Base-by-base conservation (phyloP, 345 rosid genomes). In the Sisymbrium altissimum region DNA sequence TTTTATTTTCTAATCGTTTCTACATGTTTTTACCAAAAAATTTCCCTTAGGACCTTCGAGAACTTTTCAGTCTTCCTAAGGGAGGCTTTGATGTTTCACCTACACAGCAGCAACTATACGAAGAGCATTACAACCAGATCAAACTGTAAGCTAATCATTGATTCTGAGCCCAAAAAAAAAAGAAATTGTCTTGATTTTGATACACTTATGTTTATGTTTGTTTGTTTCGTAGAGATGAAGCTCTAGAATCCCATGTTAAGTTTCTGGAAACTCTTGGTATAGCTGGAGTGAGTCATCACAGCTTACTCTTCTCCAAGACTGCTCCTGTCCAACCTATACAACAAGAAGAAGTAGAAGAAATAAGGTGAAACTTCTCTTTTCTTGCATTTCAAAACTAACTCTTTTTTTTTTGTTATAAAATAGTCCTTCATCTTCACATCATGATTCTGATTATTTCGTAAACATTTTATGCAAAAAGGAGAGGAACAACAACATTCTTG, bases 251-350 rank as follows among this genome's bases (percentile, higher is more conserved):
- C 12, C 97, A 95, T 60, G 74, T 88, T 8, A 81, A 84, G 71
- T 95, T 89, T 70, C 83, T 95, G 35, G 85, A 88, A 79, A 87
- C 90, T 17, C 83, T 82, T 17, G 96, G 97, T 11, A 90, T 95
- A 64, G 97, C 96, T n/a, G 99, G 99, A 70, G 91, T 95, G 48
- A 95, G 99, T 74, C 88, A 95, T 71, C 99, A 95, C 78, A 95
- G 96, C 74, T 78, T 95, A 67, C 90, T 95, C 56, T 92, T 89
- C 86, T 95, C 99, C 29, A 95, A 92, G 81, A 80, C 91, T 19
- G 87, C 89, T 72, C 93, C 90, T 18, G 81, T 83, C 32, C 88
- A 84, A 76, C 85, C 79, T 36, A 86, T 73, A 54, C 84, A 80
- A 13, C 85, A 84, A 73, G 97, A 89, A 14, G 91, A 78, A 21